Evolutionary conservation across 345 rosid species (phyloP), one percentile per base, ranked within the genome.

Genomic region (Aurinia saxatilis): DNA sequence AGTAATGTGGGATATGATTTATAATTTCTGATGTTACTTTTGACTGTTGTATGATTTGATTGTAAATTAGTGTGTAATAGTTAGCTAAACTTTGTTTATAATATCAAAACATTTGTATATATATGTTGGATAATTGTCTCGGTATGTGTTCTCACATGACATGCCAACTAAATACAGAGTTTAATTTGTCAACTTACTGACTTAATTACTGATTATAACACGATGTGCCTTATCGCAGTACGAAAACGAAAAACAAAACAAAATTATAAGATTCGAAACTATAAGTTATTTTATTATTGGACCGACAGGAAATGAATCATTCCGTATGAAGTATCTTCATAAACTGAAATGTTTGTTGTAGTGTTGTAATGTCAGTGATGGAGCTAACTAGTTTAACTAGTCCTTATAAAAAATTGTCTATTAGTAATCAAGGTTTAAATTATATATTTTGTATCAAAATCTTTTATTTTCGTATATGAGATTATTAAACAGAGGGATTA

Each of bases 141-240:
- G 74, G 44, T 30, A 33, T 57, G 65, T 15, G 65, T 63, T 47
- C 58, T 36, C 65, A 56, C 54, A 56, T 71, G 58, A 63, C 54
- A 33, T 57, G 70, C 65, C 70, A 56, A 71, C 69, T 33, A 54
- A 40, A 23, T 39, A 71, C 65, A 56, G 64, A 56, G 59, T 63
- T 63, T 57, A 14, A 10, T 49, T 63, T 56, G 54, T 71, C 65
- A 57, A 63, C 29, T 49, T 56, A 70, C 53, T 45, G 40, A n/a
- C 30, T 58, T 66, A 59, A 19, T 58, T 16, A 60, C 53, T 44
- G 21, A 23, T 55, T 68, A 23, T 8, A 68, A 25, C 73, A 42
- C 1, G 8, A 44, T 50, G 18, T 25, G 40, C 9, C 46, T 30
- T 41, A 50, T 34, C 4, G 59, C 54, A 50, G 51, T 44, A 27